Evolutionary conservation across 257 asterid genomes (phyloP).

Genomic region (Nemophila menziesii): DNA sequence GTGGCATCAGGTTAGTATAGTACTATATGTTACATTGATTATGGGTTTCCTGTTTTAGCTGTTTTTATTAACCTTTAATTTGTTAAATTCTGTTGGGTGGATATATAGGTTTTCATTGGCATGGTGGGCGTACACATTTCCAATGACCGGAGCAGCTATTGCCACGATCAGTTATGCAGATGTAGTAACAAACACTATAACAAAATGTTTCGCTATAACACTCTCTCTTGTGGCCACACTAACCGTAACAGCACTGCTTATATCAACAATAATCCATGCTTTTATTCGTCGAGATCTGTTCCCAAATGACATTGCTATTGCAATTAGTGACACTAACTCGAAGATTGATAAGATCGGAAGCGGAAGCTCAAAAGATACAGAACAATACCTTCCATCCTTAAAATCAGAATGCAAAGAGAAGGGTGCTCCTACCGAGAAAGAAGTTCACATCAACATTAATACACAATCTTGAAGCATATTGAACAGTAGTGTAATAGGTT

Average conservation of each 20-base stretch:
- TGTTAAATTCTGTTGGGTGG: not conserved
- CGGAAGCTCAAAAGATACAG: constrained; percentile 21
- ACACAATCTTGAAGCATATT: too few species aligned
- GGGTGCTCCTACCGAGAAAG: constrained; percentile 3
- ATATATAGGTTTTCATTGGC: constrained; percentile 61
- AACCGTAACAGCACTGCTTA: constrained; percentile 40
- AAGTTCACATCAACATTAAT: not conserved
- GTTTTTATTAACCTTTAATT: not conserved
- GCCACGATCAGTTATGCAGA: constrained; percentile 55
- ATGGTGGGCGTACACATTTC: constrained; percentile 97
- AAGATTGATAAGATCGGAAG: constrained; percentile 10
- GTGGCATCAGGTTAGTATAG: constrained; percentile 50
- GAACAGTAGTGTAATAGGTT: too few species aligned
- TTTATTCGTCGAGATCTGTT: constrained; percentile 54
- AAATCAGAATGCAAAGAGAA: constrained; percentile 23
- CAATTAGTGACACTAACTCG: constrained; percentile 43
- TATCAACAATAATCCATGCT: constrained; percentile 61
- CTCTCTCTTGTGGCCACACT: constrained; percentile 50
- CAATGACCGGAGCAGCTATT: constrained; percentile 73
- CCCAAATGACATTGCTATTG: constrained; percentile 76
- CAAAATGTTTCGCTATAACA: constrained; percentile 26
- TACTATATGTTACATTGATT: not conserved
- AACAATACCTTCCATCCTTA: constrained; percentile 35
- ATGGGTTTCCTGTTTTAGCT: not conserved
- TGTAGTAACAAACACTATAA: constrained; percentile 24